These are phyloP conservation scores for Arthrinium puccinioides DNA, from an alignment of 2,329 filamentous ascomycete species.

Conservation along the genomic window DNA sequence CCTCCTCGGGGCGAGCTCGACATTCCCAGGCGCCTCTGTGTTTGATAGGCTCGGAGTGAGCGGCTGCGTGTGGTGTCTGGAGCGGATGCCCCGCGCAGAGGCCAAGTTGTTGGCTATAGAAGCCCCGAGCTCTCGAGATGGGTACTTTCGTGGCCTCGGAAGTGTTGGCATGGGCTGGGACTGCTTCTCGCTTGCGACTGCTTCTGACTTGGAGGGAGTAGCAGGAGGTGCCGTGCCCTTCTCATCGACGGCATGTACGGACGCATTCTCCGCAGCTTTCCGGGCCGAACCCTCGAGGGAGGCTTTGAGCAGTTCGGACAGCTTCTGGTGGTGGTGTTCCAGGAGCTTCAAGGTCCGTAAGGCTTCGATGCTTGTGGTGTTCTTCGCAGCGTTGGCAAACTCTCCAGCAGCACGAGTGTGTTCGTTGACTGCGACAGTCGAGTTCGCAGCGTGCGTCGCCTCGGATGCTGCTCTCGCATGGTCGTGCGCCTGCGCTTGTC, in stretches of 20 bases:
- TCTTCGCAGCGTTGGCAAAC: slow-evolving; percentile 75
- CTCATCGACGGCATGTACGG: slow-evolving; percentile 23
- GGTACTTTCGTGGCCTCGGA: slow-evolving; percentile 39
- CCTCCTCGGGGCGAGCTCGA: slow-evolving; percentile 49
- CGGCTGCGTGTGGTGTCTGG: slow-evolving; percentile 57
- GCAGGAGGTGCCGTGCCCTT: slow-evolving; percentile 23
- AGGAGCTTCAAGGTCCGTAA: slow-evolving; percentile 77
- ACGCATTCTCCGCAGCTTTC: slow-evolving; percentile 26
- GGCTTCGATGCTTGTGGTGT: slow-evolving; percentile 63
- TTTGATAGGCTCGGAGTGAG: slow-evolving; percentile 66
- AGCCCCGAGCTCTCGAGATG: slow-evolving; percentile 64
- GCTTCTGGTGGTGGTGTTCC: slow-evolving; percentile 77
- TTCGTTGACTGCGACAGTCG: slow-evolving; percentile 76
- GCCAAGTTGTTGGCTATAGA: slow-evolving; percentile 87
- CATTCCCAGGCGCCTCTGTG: slow-evolving; percentile 64
- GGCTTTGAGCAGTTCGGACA: slow-evolving; percentile 74
- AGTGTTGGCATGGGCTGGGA: slow-evolving; percentile 25
- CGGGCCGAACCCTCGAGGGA: slow-evolving; percentile 48
- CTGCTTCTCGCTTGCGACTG: slow-evolving; percentile 12
- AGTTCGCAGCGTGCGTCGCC: slow-evolving; percentile 67
- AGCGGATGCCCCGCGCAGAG: slow-evolving; percentile 72
- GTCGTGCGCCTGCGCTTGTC: slow-evolving; percentile 62
- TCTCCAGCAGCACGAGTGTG: slow-evolving; percentile 84
- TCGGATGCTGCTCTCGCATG: slow-evolving; percentile 79
- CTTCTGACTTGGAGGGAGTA: slow-evolving; percentile 11